These are phyloP conservation scores for Epichloe amarillans DNA, from an alignment of 2,329 filamentous ascomycete genomes.

Conservation along the genomic window DNA sequence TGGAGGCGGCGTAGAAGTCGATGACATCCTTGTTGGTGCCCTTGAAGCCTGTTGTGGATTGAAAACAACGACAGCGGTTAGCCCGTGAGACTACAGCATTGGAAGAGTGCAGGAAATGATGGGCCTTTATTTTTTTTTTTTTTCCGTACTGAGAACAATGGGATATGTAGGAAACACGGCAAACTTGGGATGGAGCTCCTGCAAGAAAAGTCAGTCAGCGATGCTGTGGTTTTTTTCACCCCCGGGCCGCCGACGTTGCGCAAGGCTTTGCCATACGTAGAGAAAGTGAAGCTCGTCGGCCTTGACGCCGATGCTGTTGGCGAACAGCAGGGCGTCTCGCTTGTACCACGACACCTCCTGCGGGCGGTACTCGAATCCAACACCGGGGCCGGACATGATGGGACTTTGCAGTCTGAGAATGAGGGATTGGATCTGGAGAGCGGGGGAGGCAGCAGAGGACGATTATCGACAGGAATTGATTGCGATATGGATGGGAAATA, in stretches of 20 bases:
- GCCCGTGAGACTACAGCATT: no score
- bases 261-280: constrained; percentile 43
- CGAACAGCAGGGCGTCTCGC: constrained; percentile 80
- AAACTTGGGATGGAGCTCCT: constrained; percentile 84
- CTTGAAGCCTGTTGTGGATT: constrained; percentile 51
- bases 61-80: no score
- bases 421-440: background rate
- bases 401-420: no score
- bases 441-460: background rate
- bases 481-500: no score
- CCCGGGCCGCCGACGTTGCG: fast-evolving
- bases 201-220: background rate
- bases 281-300: constrained; percentile 86
- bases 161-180: constrained; percentile 82
- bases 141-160: constrained; percentile 58
- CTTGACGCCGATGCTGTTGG: constrained; percentile 74
- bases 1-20: constrained; percentile 68
- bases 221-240: background rate
- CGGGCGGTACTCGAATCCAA: constrained; percentile 68
- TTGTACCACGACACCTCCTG: constrained; percentile 72
- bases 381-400: constrained; percentile 36
- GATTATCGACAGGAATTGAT: no score
- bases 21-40: constrained; percentile 60
- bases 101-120: background rate
- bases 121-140: no score